A percentile compares a stretch with the other conserved stretches of the same genome.
phyloP scores from a whole-genome alignment of 2,329 filamentous ascomycete species.

The Pyrenophora teres region DNA sequence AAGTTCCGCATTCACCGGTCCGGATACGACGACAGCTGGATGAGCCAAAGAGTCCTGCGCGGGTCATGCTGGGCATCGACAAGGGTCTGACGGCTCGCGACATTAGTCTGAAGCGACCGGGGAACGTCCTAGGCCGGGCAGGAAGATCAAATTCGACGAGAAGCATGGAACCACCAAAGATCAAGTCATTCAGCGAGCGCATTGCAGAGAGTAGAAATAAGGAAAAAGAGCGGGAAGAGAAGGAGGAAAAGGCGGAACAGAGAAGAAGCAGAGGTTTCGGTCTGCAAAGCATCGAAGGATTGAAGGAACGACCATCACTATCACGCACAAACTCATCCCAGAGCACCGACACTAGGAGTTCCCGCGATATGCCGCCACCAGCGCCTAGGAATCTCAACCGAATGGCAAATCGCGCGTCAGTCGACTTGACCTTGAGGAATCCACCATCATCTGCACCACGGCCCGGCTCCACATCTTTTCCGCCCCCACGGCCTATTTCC shows the following conservation, averaged over 20 bases:
- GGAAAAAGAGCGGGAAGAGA: slow-evolving; percentile 51
- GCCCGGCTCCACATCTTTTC: slow-evolving; percentile 6
- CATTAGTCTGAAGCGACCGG: slow-evolving; percentile 74
- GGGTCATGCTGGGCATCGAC: slow-evolving; percentile 84
- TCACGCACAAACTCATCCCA: slow-evolving; percentile 38
- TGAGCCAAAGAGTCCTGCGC: slow-evolving; percentile 73
- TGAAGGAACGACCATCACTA: slow-evolving; percentile 27
- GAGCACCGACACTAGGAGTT: slow-evolving; percentile 27
- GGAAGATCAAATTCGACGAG: slow-evolving; percentile 51
- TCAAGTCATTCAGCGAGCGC: slow-evolving; percentile 80
- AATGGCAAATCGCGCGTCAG: slow-evolving; percentile 22
- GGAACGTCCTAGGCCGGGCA: neutral
- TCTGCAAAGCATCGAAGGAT: slow-evolving; percentile 33
- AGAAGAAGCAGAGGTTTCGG: slow-evolving; percentile 50
- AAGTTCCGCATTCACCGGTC: slow-evolving; percentile 77
- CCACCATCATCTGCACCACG: slow-evolving; percentile 16
- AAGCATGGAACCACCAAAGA: slow-evolving; percentile 29
- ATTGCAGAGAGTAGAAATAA: slow-evolving; percentile 68
- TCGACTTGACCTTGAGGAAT: slow-evolving; percentile 14
- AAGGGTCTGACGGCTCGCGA: slow-evolving; percentile 81
- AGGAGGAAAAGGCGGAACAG: slow-evolving; percentile 50
- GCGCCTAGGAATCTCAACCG: slow-evolving; percentile 13
- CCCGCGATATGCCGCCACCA: slow-evolving; percentile 26
- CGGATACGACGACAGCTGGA: slow-evolving; percentile 54
- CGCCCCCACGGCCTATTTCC: slow-evolving; percentile 15